Conservation (phyloP, 2,329 filamentous ascomycete genomes). For the Ceratocystis colombiana region DNA sequence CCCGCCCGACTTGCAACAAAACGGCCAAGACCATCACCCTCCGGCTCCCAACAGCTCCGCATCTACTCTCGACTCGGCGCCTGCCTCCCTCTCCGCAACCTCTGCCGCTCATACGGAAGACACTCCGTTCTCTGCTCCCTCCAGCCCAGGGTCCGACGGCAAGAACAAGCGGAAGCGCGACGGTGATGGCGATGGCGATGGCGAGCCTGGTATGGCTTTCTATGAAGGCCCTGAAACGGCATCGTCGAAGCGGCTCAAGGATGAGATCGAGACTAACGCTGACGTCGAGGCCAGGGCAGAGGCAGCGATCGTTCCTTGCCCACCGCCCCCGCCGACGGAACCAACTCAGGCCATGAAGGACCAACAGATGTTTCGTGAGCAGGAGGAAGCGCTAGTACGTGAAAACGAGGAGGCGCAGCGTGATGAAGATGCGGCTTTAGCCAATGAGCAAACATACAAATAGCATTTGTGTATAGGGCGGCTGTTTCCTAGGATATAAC, state of each 20-base stretch:
- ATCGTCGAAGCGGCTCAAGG: slow-evolving; percentile 42
- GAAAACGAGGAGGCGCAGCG: slow-evolving; percentile 48
- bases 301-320: slow-evolving; percentile 38
- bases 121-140: slow-evolving; percentile 29
- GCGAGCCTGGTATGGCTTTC: slow-evolving; percentile 29
- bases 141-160: slow-evolving; percentile 35
- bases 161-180: slow-evolving; percentile 56
- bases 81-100: slow-evolving; percentile 28
- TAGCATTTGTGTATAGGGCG: slow-evolving; percentile 1
- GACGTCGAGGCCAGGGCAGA: neutral
- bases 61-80: slow-evolving; percentile 24
- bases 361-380: slow-evolving; percentile 39
- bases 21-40: slow-evolving; percentile 27
- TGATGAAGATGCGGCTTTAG: slow-evolving; percentile 39
- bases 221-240: slow-evolving; percentile 13
- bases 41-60: slow-evolving; percentile 18
- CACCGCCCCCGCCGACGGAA: slow-evolving; percentile 40
- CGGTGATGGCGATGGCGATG: slow-evolving; percentile 9
- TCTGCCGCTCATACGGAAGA: slow-evolving; percentile 28
- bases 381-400: slow-evolving; percentile 42
- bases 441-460: slow-evolving; percentile 23
- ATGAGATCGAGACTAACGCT: slow-evolving; percentile 31
- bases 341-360: slow-evolving; percentile 34
- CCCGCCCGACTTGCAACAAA: slow-evolving; percentile 30
- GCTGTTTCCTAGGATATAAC: slow-evolving; percentile 24